Base-by-base conservation (phyloP, 2,329 filamentous ascomycete genomes). In the Phialemoniopsis sp. region DNA sequence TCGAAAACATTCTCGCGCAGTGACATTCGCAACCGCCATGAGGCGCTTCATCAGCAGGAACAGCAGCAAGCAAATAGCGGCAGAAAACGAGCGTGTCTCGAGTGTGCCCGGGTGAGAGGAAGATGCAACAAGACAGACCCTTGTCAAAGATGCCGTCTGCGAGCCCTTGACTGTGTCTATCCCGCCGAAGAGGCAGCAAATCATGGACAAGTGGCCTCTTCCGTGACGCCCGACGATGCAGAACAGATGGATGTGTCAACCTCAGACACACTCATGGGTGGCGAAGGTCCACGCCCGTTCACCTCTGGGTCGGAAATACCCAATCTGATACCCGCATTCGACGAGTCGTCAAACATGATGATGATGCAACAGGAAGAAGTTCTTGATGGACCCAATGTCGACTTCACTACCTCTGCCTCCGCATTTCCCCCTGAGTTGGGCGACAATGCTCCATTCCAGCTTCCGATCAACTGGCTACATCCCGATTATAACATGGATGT, bases 1-100 rank as follows among this genome's bases (percentile, higher is more conserved):
- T 42, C 43, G 38, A 59, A 59, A 44, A 48, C 49, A 13, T 59
- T 59, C 39, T 46, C 54, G 10, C 46, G 56, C 35, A 58, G 37
- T 14, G 37, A 38, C 16, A 38, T 38, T 21, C 30, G 17, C 4
- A 26, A 18, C 6, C 26, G 29, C 17, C 13, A 50, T 49, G 38
- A 51, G 54, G 31, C 33, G 45, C 17, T 42, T 46, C 26, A 41
- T 43, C 37, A 47, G 48, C 32, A 40, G 43, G 28, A 47, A 34
- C 40, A 46, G 39, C 37, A 41, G 45, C 21, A 26, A 26, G 21
- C 21, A 26, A 10, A 13, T 43, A 41, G n/a, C 9, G 42, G 41
- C 10, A 48, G 48, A 37, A 54, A 49, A 40, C 47, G 54, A 46
- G 54, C 54, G 14, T 57, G 54, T 19, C 43, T 36, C 17, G 52